Evolutionary conservation across 345 rosid species (phyloP), one percentile per base, ranked within the genome.

Genomic region (Ceriops decandra): DNA sequence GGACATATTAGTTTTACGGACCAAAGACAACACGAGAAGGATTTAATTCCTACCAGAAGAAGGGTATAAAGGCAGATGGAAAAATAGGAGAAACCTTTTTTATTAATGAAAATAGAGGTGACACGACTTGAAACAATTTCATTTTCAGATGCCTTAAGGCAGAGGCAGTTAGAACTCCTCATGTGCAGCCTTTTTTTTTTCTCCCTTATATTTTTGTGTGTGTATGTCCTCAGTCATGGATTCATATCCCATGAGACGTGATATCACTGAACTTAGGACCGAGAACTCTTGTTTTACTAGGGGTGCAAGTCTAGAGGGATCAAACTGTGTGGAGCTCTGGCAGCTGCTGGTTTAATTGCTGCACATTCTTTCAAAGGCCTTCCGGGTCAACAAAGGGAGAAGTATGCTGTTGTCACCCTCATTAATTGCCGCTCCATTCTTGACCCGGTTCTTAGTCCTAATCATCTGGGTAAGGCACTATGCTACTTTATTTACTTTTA

Each of bases 351-450:
- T 46, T 67, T 80, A 47, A 77, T 82, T 4, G 83, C 86, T 0
- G 78, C 70, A 0, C 74, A 72, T 33, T 51, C 69, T n/a, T 57
- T 76, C 7, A 79, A 76, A 74, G 46, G 66, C 63, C 73, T 66
- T 52, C 66, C 75, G 8, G 38, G 24, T 27, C 38, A 69, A 3
- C 76, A 77, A 30, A 54, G 54, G 24, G 75, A 79, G 75, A 82
- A 82, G 76, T 82, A 82, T 70, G 81, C 72, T 19, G 76, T 82
- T 16, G 77, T 80, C 54, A 76, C 81, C 21, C 90, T 90, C 31
- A 52, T 72, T 0, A 87, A 90, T 26, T 88, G 97, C 66, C 92
- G 97, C 33, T 65, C 90, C 3, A 57, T 79, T 68, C 92, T 90
- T 30, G 82, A 90, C 13, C 92, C 95, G 17, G 76, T 80, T 71